Evolutionary conservation across 169 alveolate species (phyloP), one percentile per base, ranked within the genome.

Genomic region (Plasmodium fragile): DNA sequence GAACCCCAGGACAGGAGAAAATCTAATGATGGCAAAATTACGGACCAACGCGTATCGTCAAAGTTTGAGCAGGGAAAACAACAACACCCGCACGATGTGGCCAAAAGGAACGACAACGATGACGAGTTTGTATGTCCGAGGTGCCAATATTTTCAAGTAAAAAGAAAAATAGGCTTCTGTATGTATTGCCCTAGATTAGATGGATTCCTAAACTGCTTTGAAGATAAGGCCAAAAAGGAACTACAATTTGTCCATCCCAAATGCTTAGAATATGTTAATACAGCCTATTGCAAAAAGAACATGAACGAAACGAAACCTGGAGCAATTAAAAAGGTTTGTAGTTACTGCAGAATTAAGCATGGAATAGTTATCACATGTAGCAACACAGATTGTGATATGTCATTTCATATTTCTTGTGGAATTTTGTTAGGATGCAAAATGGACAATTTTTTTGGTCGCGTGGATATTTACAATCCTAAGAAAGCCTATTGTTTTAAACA

Each of bases 391-490:
- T 89, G 94, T 18, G 94, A 89, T 77, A 32, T 41, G 39, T 89
- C 94, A 10, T 89, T 89, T 52, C 94, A 89, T 39, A 89, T 89
- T 16, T 89, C 94, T 0, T 89, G 94, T 89, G 94, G 94, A 18
- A 89, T 89, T 55, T 65, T 78, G 2, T 59, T 89, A 55, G 94
- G 94, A 25, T 89, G 94, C 45, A 89, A 89, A 30, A 89, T 89
- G 94, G 94, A 89, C 72, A 89, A 89, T 30, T 89, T 89, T 65
- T 89, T 89, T 77, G 94, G 94, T 36, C 69, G 94, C 16, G 94
- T 89, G 13, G 94, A 89, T 89, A 89, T 89, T 55, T 89, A 89
- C 81, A 89, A 89, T 18, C 94, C 94, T 25, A 89, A 89, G 71
- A 89, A 89, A 49, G 90, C 90, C 8, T 89, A 89, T 28, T 89